Conservation (phyloP, 495 filamentous ascomycete species). For the Hypoxylon perforatum region DNA sequence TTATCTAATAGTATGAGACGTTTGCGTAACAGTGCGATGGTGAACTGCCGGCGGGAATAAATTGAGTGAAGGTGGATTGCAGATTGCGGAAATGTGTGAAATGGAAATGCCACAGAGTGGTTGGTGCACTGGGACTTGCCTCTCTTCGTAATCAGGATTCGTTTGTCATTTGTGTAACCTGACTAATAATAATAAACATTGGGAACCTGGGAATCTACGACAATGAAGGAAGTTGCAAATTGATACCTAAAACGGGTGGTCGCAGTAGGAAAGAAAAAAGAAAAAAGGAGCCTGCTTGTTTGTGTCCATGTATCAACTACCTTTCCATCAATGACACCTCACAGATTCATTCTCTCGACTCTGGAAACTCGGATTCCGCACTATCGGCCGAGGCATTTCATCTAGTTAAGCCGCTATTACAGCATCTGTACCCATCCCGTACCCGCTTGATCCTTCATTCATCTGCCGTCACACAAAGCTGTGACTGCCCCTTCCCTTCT, state of each 20-base stretch:
- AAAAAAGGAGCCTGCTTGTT: not conserved
- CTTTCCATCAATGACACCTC: slow-evolving; percentile 3
- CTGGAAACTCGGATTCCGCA: slow-evolving; percentile 29
- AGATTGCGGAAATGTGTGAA: slow-evolving; percentile 1
- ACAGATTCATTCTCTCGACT: not conserved
- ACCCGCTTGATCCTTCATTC: slow-evolving; percentile 10
- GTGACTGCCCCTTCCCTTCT: slow-evolving; percentile 32
- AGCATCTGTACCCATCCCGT: not conserved
- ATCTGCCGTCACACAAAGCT: slow-evolving; percentile 26
- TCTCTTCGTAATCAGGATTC: slow-evolving; percentile 37
- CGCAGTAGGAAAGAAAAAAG: not conserved
- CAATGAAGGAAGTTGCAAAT: slow-evolving; percentile 35
- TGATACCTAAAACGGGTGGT: slow-evolving; percentile 39
- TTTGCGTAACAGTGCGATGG: slow-evolving; percentile 31
- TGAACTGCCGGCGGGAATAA: slow-evolving; percentile 35
- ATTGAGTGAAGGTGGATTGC: slow-evolving; percentile 13
- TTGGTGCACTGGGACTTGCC: slow-evolving; percentile 4
- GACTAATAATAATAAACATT: slow-evolving; percentile 20
- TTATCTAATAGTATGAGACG: slow-evolving; percentile 11
- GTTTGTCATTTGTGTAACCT: slow-evolving; percentile 43
- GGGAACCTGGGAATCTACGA: not conserved
- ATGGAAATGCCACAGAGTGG: slow-evolving; percentile 11
- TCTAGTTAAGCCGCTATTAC: slow-evolving; percentile 1
- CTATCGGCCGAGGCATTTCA: slow-evolving; percentile 34
- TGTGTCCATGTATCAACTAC: not conserved